Base-by-base conservation (phyloP, 2,329 filamentous ascomycete genomes). In the Exophiala calicioides region DNA sequence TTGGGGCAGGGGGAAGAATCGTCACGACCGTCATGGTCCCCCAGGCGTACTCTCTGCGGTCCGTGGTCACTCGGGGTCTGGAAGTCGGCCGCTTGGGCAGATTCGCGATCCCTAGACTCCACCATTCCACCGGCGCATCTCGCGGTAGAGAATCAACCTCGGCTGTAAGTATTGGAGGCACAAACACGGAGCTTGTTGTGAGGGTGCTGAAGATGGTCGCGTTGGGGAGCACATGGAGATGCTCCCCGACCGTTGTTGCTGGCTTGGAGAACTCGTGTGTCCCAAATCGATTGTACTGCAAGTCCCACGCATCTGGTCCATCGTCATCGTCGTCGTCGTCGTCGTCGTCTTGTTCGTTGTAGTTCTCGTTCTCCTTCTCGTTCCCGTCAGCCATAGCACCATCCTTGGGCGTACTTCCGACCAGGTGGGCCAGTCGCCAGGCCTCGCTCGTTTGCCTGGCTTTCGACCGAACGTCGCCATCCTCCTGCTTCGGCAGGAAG, bases 91-190 rank as follows among this genome's bases (percentile, higher is more conserved):
- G 4, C 10, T 33, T 44, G 0, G 84, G 78, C 7, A 81, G 65
- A 1, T 51, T 47, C 9, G 51, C 45, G 10, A 59, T 86, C 65
- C 0, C 88, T 86, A 3, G 80, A 62, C 47, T 85, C 84, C 88
- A 85, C 90, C 91, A 98, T 70, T 98, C 93, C 8, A 96, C 80
- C 27, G 75, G 75, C 20, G 85, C 85, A 12, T 72, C 74, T 15
- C 88, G 79, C 1, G 93, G 93, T 9, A 98, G 74, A 55, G 83
- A 79, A 32, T 84, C 77, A 1, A 96, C 86, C 61, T 93, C 82
- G 1, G 82, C 84, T 0, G 85, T 78, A 62, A 93, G 85, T 58
- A 90, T 77, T 0, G 85, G 85, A 1, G 90, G 84, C 2, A 78
- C 27, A 58, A 37, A 58, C 47, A 6, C 57, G 62, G 49, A 23